A percentile compares a stretch with the other conserved stretches of the same genome.
Evolutionary conservation across 176 grass and related monocot species (phyloP).

Genomic region (Paspalum notatum): DNA sequence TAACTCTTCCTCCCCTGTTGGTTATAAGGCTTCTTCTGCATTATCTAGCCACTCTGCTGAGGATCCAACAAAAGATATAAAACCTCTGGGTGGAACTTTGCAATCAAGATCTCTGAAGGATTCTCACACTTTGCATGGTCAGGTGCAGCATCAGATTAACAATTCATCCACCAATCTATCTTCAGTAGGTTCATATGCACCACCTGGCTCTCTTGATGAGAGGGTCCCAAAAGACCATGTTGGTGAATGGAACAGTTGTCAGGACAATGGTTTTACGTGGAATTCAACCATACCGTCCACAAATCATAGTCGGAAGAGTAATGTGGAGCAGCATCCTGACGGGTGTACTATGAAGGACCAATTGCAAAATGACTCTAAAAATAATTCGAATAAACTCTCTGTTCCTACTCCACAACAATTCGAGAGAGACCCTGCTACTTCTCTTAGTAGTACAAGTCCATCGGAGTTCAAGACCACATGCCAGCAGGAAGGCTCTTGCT

Average conservation of each 20-base stretch:
- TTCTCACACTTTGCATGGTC: constrained; percentile 41
- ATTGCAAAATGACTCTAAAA: constrained; percentile 47
- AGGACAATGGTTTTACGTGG: constrained; percentile 60
- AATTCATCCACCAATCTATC: constrained; percentile 38
- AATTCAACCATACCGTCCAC: constrained; percentile 41
- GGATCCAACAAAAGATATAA: constrained; percentile 37
- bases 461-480: constrained; percentile 10
- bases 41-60: constrained; percentile 34
- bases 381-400: constrained; percentile 37
- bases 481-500: constrained; percentile 32
- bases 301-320: constrained; percentile 36
- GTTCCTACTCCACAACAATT: constrained; percentile 31
- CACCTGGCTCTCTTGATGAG: constrained; percentile 43
- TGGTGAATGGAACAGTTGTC: constrained; percentile 40
- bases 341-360: constrained; percentile 45
- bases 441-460: constrained; percentile 38
- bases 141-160: constrained; percentile 33
- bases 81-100: constrained; percentile 41
- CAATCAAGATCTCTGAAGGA: constrained; percentile 39
- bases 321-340: constrained; percentile 42
- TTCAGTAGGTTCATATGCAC: constrained; percentile 42
- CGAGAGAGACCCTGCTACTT: constrained; percentile 24
- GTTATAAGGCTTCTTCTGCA: constrained; percentile 55
- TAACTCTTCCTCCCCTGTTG: constrained; percentile 44
- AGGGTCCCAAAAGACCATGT: constrained; percentile 27